phyloP scores from a whole-genome alignment of 2,329 filamentous ascomycete species.

The Cladosporium sp. region DNA sequence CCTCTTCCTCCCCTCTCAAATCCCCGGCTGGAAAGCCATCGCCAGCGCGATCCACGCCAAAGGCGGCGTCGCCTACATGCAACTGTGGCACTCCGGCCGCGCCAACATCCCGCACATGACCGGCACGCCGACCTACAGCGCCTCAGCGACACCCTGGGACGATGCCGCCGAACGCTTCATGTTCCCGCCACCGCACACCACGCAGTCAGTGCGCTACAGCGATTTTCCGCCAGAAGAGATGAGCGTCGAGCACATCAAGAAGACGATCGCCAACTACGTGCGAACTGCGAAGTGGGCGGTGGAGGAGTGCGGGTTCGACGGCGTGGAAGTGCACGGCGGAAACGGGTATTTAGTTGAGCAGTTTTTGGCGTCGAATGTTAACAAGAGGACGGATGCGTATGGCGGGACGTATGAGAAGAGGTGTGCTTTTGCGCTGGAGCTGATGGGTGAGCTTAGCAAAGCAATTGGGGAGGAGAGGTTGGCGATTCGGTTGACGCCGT shows the following conservation, averaged over 20 bases:
- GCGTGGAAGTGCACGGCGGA: conserved; percentile 52
- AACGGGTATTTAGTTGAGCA: conserved; percentile 57
- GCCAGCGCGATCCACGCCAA: conserved; percentile 54
- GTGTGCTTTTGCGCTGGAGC: conserved; percentile 57
- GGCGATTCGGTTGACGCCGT: conserved; percentile 61
- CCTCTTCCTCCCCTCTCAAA: conserved; percentile 42
- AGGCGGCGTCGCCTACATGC: conserved; percentile 50
- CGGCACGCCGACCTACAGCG: conserved; percentile 26
- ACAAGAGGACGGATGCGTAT: conserved; percentile 52
- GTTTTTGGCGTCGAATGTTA: conserved; percentile 52
- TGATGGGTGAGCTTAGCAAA: conserved; percentile 48
- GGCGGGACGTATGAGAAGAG: conserved; percentile 54
- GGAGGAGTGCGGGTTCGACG: conserved; percentile 52
- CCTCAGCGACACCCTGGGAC: conserved; percentile 38
- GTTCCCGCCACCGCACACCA: conserved; percentile 31
- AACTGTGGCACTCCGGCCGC: conserved; percentile 52
- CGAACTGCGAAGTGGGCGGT: conserved; percentile 54
- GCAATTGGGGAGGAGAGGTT: conserved; percentile 45
- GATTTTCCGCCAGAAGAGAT: conserved; percentile 25
- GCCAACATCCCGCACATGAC: conserved; percentile 39
- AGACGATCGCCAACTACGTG: conserved; percentile 44
- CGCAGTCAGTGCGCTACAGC: conserved; percentile 34
- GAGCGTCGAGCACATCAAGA: conserved; percentile 40
- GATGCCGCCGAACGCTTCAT: conserved; percentile 26
- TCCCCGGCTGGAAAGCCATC: conserved; percentile 52